Percentiles rank a stretch among this genome's conserved stretches.
Evolutionary conservation across 2,329 filamentous ascomycete genomes (phyloP).

Genomic region (Tolypocladium tundrense): DNA sequence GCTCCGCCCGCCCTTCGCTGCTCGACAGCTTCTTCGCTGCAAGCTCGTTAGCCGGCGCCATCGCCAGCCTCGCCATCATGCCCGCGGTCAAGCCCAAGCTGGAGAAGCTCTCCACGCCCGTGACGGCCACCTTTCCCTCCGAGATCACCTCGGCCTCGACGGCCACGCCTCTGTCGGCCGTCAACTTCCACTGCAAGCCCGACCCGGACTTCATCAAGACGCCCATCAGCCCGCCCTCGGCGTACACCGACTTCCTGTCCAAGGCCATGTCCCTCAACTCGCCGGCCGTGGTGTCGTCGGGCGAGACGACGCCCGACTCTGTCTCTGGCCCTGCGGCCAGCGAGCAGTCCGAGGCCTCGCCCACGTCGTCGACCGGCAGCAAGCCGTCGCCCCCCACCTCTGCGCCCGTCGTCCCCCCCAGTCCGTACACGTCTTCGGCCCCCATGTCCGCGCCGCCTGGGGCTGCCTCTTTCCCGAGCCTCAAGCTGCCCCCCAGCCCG

Average conservation of each 20-base stretch:
- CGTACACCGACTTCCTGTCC: slow-evolving; percentile 81
- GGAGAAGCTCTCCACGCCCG: slow-evolving; percentile 50
- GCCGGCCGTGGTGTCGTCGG: slow-evolving; percentile 46
- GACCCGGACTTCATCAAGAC: slow-evolving; percentile 61
- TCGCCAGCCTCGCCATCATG: slow-evolving; percentile 27
- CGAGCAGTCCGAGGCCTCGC: slow-evolving; percentile 43
- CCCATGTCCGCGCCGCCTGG: slow-evolving; percentile 52
- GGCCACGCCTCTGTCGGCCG: slow-evolving; percentile 54
- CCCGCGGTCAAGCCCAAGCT: slow-evolving; percentile 48
- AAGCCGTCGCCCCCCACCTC: slow-evolving; percentile 24
- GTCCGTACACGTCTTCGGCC: slow-evolving; percentile 39
- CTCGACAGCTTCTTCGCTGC: neutral
- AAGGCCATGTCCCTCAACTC: slow-evolving; percentile 71
- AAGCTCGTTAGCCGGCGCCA: neutral
- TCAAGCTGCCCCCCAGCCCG: slow-evolving; percentile 71
- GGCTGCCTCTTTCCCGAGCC: slow-evolving; percentile 50
- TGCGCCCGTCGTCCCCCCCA: slow-evolving; percentile 30
- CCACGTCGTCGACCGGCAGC: slow-evolving; percentile 23
- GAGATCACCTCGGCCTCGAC: slow-evolving; percentile 53
- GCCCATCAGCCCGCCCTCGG: slow-evolving; percentile 80
- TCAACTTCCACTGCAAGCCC: slow-evolving; percentile 27
- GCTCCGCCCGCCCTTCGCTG: neutral
- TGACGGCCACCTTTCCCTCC: slow-evolving; percentile 52
- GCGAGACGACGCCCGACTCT: slow-evolving; percentile 36
- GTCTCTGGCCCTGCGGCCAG: slow-evolving; percentile 46